Evolutionary conservation across 345 rosid species (phyloP).

Genomic region (Rhodamnia argentea): DNA sequence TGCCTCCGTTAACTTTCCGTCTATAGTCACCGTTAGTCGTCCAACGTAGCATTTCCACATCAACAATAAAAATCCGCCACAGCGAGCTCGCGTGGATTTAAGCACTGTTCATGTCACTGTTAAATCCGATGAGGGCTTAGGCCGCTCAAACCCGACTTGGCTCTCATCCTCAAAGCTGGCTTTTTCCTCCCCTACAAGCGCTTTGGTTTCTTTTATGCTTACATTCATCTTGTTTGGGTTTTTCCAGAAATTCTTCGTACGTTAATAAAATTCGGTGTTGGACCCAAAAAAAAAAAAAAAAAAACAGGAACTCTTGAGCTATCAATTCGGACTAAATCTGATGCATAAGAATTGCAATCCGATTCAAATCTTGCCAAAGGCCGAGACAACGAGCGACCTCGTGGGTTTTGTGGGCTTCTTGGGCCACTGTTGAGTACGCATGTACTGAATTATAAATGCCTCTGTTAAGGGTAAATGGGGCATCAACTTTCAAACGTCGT

Average conservation of each 20-base stretch:
- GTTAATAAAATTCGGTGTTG: too few species aligned
- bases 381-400: neutral
- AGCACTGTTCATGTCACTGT: neutral
- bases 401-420: neutral
- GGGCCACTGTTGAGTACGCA: neutral
- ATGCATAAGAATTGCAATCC: neutral
- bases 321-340: neutral
- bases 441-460: neutral
- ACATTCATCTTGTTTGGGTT: too few species aligned
- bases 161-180: too few species aligned
- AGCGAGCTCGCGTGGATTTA: neutral
- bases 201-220: too few species aligned
- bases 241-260: too few species aligned
- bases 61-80: neutral
- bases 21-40: neutral
- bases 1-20: neutral
- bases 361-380: neutral
- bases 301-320: fast-evolving
- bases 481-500: neutral
- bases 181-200: too few species aligned
- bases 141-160: neutral
- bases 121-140: neutral
- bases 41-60: neutral
- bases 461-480: neutral
- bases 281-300: too few species aligned